Evolutionary conservation across 1,284 basidiomycete genomes (phyloP), one percentile per base, ranked within the genome.

Genomic region (Ustilago tritici): DNA sequence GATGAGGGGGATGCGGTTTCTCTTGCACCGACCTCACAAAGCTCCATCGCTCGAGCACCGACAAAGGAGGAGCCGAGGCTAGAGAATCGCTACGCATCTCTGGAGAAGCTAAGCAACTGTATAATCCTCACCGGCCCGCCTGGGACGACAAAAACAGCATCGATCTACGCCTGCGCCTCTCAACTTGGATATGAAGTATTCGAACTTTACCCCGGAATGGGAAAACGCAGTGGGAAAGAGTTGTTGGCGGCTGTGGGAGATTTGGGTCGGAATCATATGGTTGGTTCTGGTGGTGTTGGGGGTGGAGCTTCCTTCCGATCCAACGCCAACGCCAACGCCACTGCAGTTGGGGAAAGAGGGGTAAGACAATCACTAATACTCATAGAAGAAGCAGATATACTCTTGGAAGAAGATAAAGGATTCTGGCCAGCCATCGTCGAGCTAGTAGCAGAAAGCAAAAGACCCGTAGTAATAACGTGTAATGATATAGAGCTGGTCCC

Each of bases 371-470:
- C 94, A 1, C 87, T 97, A 56, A 93, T 99, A 78, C 88, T 99
- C 38, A 88, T 99, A n/a, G 97, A 99, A 86, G 97, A 99, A 85
- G 96, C 94, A 9, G 97, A 99, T 86, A 90, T 98, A 43, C 88
- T 98, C 47, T 99, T 92, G 87, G 92, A 91, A 74, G 94, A 95
- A 59, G 96, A 98, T 85, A 89, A 88, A 47, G 93, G 92, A 47
- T 99, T 99, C 87, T 99, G 97, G 97, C 89, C 92, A 2, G 91
- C 93, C 6, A 70, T 85, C 28, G 69, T 83, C n/a, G 78, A 85
- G 43, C 62, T 86, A 11, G 65, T 81, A 1, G 70, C 70, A 19
- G 70, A 75, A 31, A 84, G 82, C n/a, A 77, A 66, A 36, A 56
- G 85, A 8, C 85, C 85, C 0, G 79, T 86, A 14, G 64, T 86